A percentile compares a stretch with the other conserved stretches of the same genome.
Conservation (phyloP, 2,329 filamentous ascomycete genomes). For the Verticillium longisporum region DNA sequence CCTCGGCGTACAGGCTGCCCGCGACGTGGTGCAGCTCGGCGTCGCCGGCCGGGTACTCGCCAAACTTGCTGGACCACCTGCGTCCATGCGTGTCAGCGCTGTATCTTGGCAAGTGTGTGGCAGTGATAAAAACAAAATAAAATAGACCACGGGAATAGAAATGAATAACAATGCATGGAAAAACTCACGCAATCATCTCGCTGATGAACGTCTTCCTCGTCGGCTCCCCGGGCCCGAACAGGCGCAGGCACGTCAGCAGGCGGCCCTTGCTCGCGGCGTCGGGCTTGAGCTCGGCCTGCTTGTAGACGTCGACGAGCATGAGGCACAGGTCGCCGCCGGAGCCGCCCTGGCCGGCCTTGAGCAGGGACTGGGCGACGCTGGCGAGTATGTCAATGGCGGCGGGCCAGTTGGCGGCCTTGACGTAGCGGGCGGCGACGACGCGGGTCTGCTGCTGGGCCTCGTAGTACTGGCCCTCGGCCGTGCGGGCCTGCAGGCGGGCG, state of each 20-base stretch:
- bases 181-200: conserved; percentile 64
- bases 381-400: conserved; percentile 83
- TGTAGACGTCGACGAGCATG: conserved; percentile 85
- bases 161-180: neutral
- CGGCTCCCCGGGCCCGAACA: conserved; percentile 78
- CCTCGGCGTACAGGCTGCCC: conserved; percentile 83
- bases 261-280: conserved; percentile 69
- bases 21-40: conserved; percentile 91
- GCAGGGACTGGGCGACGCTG: conserved; percentile 74
- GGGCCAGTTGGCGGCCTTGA: conserved; percentile 78
- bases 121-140: too few relatives aligned
- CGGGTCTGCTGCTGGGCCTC: conserved; percentile 98
- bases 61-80: conserved; percentile 78
- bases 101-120: neutral
- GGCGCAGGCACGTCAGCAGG: conserved; percentile 69
- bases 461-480: conserved; percentile 88
- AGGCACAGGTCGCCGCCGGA: conserved; percentile 86
- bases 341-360: conserved; percentile 88
- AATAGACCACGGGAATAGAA: too few relatives aligned
- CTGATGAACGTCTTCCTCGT: conserved; percentile 88
- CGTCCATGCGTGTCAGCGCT: neutral
- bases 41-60: conserved; percentile 85
- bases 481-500: conserved; percentile 71
- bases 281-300: conserved; percentile 73
- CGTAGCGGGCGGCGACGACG: conserved; percentile 88